These are phyloP conservation scores for Mortierella sp. DNA, from an alignment of 371 early-diverging fungal genomes.

Conservation along the genomic window DNA sequence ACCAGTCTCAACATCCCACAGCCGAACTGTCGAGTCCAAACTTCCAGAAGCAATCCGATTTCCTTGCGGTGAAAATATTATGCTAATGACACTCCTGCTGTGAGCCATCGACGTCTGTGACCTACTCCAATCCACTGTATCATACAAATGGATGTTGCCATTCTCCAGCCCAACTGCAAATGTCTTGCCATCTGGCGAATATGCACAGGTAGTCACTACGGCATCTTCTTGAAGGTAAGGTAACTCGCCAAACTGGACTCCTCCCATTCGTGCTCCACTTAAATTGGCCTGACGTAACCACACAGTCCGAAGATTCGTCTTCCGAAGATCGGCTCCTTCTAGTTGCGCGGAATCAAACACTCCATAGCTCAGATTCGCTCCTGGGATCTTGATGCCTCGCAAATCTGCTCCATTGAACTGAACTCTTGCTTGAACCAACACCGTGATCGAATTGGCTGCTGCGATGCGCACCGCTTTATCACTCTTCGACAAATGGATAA, in stretches of 20 bases:
- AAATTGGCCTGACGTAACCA: not conserved
- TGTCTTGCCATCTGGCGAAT: constrained; percentile 12
- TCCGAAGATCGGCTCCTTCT: not conserved
- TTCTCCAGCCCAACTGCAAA: not conserved
- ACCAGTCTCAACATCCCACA: too few species aligned
- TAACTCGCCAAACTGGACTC: not conserved
- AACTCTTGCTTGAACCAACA: not conserved
- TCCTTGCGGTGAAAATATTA: too few species aligned
- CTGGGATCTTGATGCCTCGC: not conserved
- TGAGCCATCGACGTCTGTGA: too few species aligned
- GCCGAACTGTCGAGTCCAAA: too few species aligned
- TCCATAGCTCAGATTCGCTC: not conserved
- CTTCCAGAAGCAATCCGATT: too few species aligned
- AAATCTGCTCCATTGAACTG: not conserved
- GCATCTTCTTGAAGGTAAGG: not conserved
- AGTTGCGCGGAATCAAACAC: not conserved
- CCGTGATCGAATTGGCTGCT: not conserved
- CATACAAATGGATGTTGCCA: too few species aligned
- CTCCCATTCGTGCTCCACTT: not conserved
- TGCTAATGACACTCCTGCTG: too few species aligned
- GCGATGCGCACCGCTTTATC: not conserved
- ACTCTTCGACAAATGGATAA: constrained; percentile 2
- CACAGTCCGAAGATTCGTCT: constrained; percentile 6
- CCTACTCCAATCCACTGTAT: too few species aligned
- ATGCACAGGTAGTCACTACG: not conserved